These are phyloP conservation scores for Aristolochia fimbriata DNA, from an alignment of 164 flowering plant genomes.

Conservation along the genomic window DNA sequence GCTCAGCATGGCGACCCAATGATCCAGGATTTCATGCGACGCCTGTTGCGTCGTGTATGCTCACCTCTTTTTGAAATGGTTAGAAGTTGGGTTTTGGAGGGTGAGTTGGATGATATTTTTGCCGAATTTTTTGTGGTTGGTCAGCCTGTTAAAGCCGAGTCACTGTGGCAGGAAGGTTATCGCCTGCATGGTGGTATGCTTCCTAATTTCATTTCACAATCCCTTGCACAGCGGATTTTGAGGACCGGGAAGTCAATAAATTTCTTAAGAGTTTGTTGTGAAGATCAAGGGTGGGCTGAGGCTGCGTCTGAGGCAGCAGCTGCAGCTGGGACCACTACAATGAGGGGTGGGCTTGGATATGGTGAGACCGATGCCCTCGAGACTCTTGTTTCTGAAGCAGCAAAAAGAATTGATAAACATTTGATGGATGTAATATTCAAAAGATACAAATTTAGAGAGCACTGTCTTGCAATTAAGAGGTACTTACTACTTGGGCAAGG, in stretches of 20 bases:
- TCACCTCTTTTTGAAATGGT: slow-evolving; percentile 99
- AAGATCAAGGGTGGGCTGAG: slow-evolving; percentile 93
- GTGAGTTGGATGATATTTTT: slow-evolving; percentile 90
- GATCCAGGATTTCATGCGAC: slow-evolving; percentile 84
- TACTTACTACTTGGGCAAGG: slow-evolving; percentile 97
- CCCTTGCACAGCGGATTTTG: slow-evolving; percentile 79
- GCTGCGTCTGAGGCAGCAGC: slow-evolving; percentile 85
- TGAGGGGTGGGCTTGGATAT: slow-evolving; percentile 86
- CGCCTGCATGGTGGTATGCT: slow-evolving; percentile 78
- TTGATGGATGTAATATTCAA: slow-evolving; percentile 77
- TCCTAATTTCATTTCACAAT: slow-evolving; percentile 75
- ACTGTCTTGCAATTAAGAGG: slow-evolving; percentile 93
- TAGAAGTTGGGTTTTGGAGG: slow-evolving; percentile 98
- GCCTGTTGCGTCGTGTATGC: slow-evolving; percentile 74
- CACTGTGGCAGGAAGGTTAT: slow-evolving; percentile 97
- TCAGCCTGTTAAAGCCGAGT: slow-evolving; percentile 90
- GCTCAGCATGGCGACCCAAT: slow-evolving; percentile 94
- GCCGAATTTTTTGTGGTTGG: slow-evolving; percentile 79
- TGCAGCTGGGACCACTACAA: slow-evolving; percentile 79
- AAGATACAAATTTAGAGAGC: slow-evolving; percentile 79
- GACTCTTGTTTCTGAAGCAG: slow-evolving; percentile 77
- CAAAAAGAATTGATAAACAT: slow-evolving; percentile 91
- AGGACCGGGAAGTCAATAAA: slow-evolving; percentile 98
- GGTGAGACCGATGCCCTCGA: slow-evolving; percentile 98
- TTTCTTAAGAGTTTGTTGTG: slow-evolving; percentile 94